Conservation (phyloP, 2,329 filamentous ascomycete species). For the Bertia moriformis region DNA sequence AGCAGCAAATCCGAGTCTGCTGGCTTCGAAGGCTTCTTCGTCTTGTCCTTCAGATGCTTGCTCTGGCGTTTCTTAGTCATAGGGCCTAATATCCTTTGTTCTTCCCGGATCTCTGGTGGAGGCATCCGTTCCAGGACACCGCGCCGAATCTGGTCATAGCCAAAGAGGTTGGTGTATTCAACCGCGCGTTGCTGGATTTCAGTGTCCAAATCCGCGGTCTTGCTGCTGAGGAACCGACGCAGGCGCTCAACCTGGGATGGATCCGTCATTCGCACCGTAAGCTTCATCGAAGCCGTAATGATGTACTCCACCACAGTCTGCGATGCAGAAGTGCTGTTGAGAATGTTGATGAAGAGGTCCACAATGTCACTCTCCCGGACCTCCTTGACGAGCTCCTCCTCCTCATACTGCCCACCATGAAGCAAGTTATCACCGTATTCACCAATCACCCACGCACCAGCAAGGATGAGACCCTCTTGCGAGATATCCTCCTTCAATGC, state of each 20-base stretch:
- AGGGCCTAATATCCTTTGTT: slow-evolving; percentile 78
- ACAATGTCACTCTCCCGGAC: slow-evolving; percentile 82
- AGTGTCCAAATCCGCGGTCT: slow-evolving; percentile 79
- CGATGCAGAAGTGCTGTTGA: slow-evolving; percentile 87
- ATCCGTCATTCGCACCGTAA: slow-evolving; percentile 76
- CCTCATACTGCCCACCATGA: slow-evolving; percentile 78
- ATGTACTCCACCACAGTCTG: slow-evolving; percentile 93
- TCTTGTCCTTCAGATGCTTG: slow-evolving; percentile 49
- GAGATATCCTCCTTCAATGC: slow-evolving; percentile 92
- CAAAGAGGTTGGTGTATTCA: slow-evolving; percentile 90
- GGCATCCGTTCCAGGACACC: slow-evolving; percentile 98
- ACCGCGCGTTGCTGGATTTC: slow-evolving; percentile 93
- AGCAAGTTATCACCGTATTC: slow-evolving; percentile 90
- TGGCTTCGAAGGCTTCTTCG: slow-evolving; percentile 35
- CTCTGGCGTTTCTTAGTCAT: slow-evolving; percentile 43
- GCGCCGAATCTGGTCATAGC: slow-evolving; percentile 69
- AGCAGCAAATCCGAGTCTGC: slow-evolving; percentile 83
- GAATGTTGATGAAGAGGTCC: slow-evolving; percentile 79
- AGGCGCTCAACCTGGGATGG: slow-evolving; percentile 75
- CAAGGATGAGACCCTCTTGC: slow-evolving; percentile 85
- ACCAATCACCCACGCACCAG: slow-evolving; percentile 92
- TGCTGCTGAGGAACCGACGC: slow-evolving; percentile 59
- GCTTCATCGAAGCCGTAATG: slow-evolving; percentile 83
- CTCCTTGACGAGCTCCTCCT: slow-evolving; percentile 69
- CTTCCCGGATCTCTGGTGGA: slow-evolving; percentile 87